Evolutionary conservation across 176 grass and related monocot genomes (phyloP), one percentile per base, ranked within the genome.

Genomic region (Metroxylon sagu): DNA sequence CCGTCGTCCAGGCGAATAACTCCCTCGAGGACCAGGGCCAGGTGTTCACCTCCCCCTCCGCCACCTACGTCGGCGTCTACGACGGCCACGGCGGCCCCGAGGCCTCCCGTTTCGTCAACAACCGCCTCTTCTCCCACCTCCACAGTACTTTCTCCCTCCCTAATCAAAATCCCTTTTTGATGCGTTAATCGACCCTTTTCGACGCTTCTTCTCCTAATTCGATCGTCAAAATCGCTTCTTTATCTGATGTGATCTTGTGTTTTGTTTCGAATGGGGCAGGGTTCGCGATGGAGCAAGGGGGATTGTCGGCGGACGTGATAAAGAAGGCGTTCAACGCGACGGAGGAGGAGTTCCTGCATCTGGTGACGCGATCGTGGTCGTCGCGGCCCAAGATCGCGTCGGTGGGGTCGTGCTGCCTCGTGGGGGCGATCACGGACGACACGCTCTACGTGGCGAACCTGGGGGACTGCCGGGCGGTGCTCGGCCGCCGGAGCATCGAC

Each of bases 1-100:
- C 90, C 18, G 85, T 81, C 16, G 90, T 84, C 31, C 90, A 95
- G 71, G 90, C 90, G 6, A 95, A 95, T 62, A 15, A 78, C 14
- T 3, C 57, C 57, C 77, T 95, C 70, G 90, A 95, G 76, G 90
- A 95, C 71, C 90, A 95, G 74, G 90, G 76, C 17, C 90, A 95
- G 85, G 85, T 95, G 58, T 79, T 95, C 23, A 78, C 90, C n/a
- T 86, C 85, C 19, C 85, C 85, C 0, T 29, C 70, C 18, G 72
- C 75, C 26, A 95, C 89, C 51, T 80, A 88, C 19, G 78, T 95
- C 59, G 89, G 81, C 28, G 65, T 95, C 16, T 95, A 95, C 67
- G 89, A 95, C 25, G 89, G 89, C 0, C 89, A 95, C 55, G 89
- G 90, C 50, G 90, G 90, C 12, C 67, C 85, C 5, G 90, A 89